Percentiles rank a stretch among this genome's conserved stretches.
These are phyloP conservation scores for Gaertneriomyces semiglobifer DNA, from an alignment of 192 early-diverging fungal genomes.

Conservation along the genomic window DNA sequence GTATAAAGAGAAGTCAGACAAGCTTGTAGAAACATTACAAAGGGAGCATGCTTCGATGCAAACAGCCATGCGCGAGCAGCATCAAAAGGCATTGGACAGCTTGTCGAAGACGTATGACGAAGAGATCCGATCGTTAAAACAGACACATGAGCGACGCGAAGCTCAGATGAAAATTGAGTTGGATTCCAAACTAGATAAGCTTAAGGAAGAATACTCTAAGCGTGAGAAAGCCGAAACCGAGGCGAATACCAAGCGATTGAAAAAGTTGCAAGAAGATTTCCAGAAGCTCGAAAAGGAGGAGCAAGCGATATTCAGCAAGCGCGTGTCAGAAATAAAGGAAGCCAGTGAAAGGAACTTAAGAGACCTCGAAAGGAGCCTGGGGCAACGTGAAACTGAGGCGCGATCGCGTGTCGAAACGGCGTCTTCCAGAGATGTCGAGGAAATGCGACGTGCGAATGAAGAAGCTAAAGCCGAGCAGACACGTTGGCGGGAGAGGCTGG, in stretches of 20 bases:
- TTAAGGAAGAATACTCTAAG: neutral
- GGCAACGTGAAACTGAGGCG: neutral
- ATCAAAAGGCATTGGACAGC: neutral
- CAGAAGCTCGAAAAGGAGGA: neutral
- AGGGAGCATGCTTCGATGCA: neutral
- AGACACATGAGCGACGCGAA: neutral
- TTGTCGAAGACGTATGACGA: neutral
- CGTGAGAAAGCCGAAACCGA: constrained; percentile 6
- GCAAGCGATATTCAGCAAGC: neutral
- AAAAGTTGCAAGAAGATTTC: constrained; percentile 3
- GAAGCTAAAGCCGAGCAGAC: neutral
- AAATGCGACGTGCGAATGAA: neutral
- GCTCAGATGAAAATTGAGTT: neutral
- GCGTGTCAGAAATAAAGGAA: neutral
- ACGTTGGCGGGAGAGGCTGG: constrained; percentile 13
- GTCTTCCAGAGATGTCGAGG: neutral
- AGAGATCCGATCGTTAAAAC: neutral
- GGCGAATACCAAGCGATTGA: neutral
- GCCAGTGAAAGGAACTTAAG: neutral
- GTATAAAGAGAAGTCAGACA: neutral
- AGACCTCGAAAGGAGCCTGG: neutral
- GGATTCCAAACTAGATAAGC: neutral
- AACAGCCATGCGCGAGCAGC: neutral
- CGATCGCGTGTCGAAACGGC: neutral
- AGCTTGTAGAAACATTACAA: neutral